phyloP scores from a whole-genome alignment of 805 yeast species.

The Kuraishia capsulata region DNA sequence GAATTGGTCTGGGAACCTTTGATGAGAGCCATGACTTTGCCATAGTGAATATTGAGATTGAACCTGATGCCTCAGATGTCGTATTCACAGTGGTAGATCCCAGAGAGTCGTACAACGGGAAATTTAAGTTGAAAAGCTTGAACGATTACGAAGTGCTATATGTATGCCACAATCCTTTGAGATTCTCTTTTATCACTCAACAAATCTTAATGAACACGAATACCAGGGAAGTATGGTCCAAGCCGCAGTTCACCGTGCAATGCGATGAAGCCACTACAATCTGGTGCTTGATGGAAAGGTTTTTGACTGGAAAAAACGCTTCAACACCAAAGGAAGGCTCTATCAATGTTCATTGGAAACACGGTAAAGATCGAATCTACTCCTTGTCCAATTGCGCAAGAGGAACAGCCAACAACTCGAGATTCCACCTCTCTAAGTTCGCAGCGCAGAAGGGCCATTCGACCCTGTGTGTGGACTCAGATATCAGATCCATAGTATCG shows the following conservation, averaged over 20 bases:
- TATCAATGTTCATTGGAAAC: not conserved
- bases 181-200: slow-evolving; percentile 8
- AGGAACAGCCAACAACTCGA: not conserved
- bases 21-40: slow-evolving; percentile 18
- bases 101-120: not conserved
- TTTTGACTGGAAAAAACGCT: not conserved
- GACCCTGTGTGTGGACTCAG: not conserved
- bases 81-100: not conserved
- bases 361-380: not conserved
- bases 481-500: not conserved
- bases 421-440: slow-evolving; percentile 1
- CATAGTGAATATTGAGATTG: slow-evolving; percentile 7
- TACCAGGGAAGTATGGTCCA: not conserved
- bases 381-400: not conserved
- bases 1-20: slow-evolving; percentile 68
- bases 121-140: slow-evolving; percentile 19
- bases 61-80: slow-evolving; percentile 6
- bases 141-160: slow-evolving; percentile 43
- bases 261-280: not conserved
- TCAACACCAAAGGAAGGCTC: too few species aligned
- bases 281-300: slow-evolving; percentile 2
- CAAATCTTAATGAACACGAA: not conserved
- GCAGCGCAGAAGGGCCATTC: not conserved
- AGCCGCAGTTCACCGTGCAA: slow-evolving; percentile 2
- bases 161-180: slow-evolving; percentile 53